phyloP scores from a whole-genome alignment of 805 yeast species.

The Yarrowia hollandica region DNA sequence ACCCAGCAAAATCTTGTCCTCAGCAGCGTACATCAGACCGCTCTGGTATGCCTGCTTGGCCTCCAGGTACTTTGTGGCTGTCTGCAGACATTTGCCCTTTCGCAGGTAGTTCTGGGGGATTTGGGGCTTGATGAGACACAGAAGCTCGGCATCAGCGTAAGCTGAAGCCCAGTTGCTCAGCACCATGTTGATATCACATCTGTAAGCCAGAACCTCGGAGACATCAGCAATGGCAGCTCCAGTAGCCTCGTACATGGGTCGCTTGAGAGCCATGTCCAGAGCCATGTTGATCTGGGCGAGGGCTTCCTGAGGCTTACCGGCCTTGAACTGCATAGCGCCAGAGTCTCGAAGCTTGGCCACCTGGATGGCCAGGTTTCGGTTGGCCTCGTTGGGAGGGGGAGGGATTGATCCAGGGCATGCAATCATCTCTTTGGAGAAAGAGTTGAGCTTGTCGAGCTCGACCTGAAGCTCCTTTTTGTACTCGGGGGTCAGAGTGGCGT shows the following conservation, averaged over 20 bases:
- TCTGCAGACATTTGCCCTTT: conserved; percentile 39
- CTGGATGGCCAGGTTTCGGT: conserved; percentile 37
- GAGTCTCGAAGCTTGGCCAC: conserved; percentile 42
- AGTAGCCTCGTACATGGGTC: conserved; percentile 46
- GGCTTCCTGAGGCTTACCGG: conserved; percentile 41
- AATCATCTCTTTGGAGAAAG: conserved; percentile 39
- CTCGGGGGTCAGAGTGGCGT: conserved; percentile 27
- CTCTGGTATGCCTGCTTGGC: conserved; percentile 34
- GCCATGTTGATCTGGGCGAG: conserved; percentile 43
- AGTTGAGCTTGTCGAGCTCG: conserved; percentile 39
- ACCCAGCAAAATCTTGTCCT: conserved; percentile 31
- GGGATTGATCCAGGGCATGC: conserved; percentile 42
- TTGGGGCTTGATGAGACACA: conserved; percentile 39
- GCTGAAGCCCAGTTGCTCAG: conserved; percentile 44
- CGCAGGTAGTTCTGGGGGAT: conserved; percentile 42
- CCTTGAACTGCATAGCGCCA: conserved; percentile 39
- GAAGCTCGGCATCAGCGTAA: conserved; percentile 42
- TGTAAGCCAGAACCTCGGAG: conserved; percentile 38
- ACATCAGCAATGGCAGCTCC: conserved; percentile 42
- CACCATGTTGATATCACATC: conserved; percentile 46
- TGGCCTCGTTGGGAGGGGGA: conserved; percentile 40
- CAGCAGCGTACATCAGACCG: conserved; percentile 32
- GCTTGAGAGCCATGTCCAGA: conserved; percentile 43
- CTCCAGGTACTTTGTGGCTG: conserved; percentile 34
- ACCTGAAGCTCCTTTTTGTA: conserved; percentile 34